Evolutionary conservation across 495 filamentous ascomycete species (phyloP).

Genomic region (Apodospora peruviana): DNA sequence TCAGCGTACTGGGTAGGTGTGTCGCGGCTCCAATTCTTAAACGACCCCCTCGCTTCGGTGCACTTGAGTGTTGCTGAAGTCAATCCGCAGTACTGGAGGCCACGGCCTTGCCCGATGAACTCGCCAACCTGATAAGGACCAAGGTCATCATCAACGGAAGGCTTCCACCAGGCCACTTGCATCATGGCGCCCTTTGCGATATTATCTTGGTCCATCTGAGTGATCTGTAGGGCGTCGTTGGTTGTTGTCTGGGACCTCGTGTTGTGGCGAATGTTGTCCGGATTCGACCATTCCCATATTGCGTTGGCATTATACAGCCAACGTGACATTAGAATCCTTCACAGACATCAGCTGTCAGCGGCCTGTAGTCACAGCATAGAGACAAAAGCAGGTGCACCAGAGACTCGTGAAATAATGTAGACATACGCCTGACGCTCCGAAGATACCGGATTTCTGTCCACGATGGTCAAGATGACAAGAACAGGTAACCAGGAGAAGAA

Average conservation of each 20-base stretch:
- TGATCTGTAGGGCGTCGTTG: not conserved
- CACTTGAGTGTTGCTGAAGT: not conserved
- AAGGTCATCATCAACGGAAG: not conserved
- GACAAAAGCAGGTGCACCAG: too few species aligned
- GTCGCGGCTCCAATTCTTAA: not conserved
- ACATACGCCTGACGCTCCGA: not conserved
- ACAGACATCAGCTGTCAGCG: not conserved
- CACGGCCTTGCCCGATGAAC: conserved; percentile 8
- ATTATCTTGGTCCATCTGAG: not conserved
- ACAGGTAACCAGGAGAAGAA: conserved; percentile 7
- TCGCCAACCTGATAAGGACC: not conserved
- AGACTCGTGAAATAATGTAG: not conserved
- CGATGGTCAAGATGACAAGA: conserved; percentile 8
- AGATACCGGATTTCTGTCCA: conserved; percentile 10
- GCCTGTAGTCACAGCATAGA: too few species aligned
- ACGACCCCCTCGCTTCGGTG: not conserved
- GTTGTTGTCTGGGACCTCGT: not conserved
- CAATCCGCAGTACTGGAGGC: conserved; percentile 6
- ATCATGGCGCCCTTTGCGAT: not conserved
- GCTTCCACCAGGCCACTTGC: not conserved
- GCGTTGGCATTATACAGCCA: conserved; percentile 8
- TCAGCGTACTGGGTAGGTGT: not conserved
- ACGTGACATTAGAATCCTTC: not conserved
- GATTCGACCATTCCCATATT: not conserved
- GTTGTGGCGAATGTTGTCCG: too few species aligned